phyloP scores from a whole-genome alignment of 2,329 filamentous ascomycete genomes.

The Pseudopyrenochaeta lycopersici region DNA sequence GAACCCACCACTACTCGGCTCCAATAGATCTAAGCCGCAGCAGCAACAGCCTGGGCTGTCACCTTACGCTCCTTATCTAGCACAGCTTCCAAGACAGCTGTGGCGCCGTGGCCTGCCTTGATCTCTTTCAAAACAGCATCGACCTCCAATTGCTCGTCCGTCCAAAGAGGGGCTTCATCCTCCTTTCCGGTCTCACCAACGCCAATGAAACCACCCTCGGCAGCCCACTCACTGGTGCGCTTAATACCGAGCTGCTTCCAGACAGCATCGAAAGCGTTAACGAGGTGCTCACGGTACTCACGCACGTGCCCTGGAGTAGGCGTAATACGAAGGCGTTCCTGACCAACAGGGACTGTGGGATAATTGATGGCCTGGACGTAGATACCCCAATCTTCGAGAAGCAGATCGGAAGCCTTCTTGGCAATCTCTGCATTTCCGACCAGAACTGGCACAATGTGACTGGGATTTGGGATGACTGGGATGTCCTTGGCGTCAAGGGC shows the following conservation, averaged over 20 bases:
- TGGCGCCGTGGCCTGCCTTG: conserved; percentile 54
- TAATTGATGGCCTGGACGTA: conserved; percentile 99
- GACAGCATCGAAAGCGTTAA: conserved; percentile 83
- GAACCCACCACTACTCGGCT: background rate
- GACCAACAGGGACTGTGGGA: conserved; percentile 96
- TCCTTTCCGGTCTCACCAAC: conserved; percentile 77
- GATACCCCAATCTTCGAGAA: conserved; percentile 88
- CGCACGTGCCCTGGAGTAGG: conserved; percentile 92
- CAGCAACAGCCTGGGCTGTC: conserved; percentile 54
- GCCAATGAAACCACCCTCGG: conserved; percentile 91
- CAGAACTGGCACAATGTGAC: conserved; percentile 92
- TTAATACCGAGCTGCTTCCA: conserved; percentile 91
- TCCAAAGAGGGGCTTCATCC: conserved; percentile 82
- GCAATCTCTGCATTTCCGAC: conserved; percentile 94
- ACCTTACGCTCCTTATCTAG: conserved; percentile 57
- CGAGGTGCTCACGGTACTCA: conserved; percentile 84
- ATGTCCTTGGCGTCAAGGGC: conserved; percentile 81
- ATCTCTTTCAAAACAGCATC: conserved; percentile 64
- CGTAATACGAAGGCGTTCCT: conserved; percentile 94
- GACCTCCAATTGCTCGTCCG: conserved; percentile 84
- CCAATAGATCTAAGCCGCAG: conserved; percentile 43
- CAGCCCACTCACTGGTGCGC: conserved; percentile 90
- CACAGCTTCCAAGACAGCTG: conserved; percentile 58
- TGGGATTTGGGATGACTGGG: conserved; percentile 96
- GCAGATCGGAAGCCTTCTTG: conserved; percentile 89